A percentile compares a stretch with the other conserved stretches of the same genome.
phyloP scores from a whole-genome alignment of 306 rosid genomes.

The Chamaecrista fasciculata region DNA sequence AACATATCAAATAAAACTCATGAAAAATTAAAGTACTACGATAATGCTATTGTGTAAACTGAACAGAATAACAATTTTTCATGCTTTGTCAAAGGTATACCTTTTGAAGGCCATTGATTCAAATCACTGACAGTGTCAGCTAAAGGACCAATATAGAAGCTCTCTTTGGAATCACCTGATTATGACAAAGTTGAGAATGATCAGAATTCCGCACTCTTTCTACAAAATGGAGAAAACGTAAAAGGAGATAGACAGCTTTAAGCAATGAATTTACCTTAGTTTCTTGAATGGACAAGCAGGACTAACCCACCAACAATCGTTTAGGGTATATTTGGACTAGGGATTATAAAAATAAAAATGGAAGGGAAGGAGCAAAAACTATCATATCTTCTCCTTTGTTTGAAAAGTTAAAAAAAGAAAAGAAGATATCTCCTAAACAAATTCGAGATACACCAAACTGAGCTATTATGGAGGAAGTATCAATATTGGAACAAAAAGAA shows the following conservation, averaged over 20 bases:
- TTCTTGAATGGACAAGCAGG: not conserved
- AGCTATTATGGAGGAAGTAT: too few species aligned
- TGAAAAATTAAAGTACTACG: not conserved
- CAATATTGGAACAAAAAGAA: too few species aligned
- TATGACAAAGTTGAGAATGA: not conserved
- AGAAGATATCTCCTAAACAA: too few species aligned
- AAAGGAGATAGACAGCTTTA: not conserved
- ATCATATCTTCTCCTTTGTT: too few species aligned
- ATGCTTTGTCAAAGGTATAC: constrained; percentile 31
- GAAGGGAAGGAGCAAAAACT: too few species aligned
- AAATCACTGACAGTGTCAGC: constrained; percentile 43
- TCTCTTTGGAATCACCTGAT: constrained; percentile 83
- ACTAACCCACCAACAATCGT: not conserved
- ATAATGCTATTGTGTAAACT: not conserved
- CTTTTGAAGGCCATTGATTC: constrained; percentile 89
- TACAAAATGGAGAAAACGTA: not conserved
- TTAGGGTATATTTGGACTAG: too few species aligned
- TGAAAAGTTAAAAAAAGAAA: too few species aligned
- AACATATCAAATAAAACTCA: not conserved
- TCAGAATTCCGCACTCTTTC: not conserved
- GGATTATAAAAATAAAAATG: too few species aligned
- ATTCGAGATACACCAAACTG: too few species aligned
- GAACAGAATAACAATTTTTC: not conserved
- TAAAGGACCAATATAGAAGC: constrained; percentile 62
- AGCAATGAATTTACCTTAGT: constrained; percentile 9